Percentiles rank a stretch among this genome's conserved stretches.
phyloP scores from a whole-genome alignment of 495 filamentous ascomycete genomes.

The Tuber magnatum region DNA sequence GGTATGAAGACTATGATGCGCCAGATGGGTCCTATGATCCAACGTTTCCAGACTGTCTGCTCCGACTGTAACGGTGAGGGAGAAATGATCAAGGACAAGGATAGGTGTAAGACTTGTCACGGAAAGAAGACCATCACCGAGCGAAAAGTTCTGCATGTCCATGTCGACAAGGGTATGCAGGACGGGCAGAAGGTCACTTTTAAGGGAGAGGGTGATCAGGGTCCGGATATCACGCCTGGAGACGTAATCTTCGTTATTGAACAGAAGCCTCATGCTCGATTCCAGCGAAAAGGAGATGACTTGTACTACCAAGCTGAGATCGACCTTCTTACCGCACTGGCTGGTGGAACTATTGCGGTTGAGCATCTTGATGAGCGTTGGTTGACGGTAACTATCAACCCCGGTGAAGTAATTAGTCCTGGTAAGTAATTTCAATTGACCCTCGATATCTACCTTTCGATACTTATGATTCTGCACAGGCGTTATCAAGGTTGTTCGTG shows the following conservation, averaged over 20 bases:
- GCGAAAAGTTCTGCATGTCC: conserved; percentile 95
- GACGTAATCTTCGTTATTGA: conserved; percentile 98
- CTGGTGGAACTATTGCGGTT: conserved; percentile 76
- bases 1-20: conserved; percentile 99
- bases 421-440: conserved; percentile 54
- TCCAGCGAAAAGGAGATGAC: conserved; percentile 94
- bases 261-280: conserved; percentile 90
- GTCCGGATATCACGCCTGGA: conserved; percentile 82
- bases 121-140: conserved; percentile 98
- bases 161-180: conserved; percentile 90
- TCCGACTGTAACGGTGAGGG: conserved; percentile 96
- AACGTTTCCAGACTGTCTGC: conserved; percentile 98
- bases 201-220: conserved; percentile 92
- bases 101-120: conserved; percentile 85
- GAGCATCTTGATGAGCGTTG: conserved; percentile 97
- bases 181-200: conserved; percentile 94
- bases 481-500: conserved; percentile 84
- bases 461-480: conserved; percentile 49
- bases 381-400: conserved; percentile 81
- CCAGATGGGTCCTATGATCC: conserved; percentile 99
- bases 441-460: conserved; percentile 11
- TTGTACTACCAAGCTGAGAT: conserved; percentile 93
- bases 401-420: conserved; percentile 87
- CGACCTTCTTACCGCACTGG: conserved; percentile 90
- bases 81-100: conserved; percentile 90